Percentiles rank a stretch among this genome's conserved stretches.
phyloP scores from a whole-genome alignment of 2,329 filamentous ascomycete species.

The Botryotinia narcissicola region DNA sequence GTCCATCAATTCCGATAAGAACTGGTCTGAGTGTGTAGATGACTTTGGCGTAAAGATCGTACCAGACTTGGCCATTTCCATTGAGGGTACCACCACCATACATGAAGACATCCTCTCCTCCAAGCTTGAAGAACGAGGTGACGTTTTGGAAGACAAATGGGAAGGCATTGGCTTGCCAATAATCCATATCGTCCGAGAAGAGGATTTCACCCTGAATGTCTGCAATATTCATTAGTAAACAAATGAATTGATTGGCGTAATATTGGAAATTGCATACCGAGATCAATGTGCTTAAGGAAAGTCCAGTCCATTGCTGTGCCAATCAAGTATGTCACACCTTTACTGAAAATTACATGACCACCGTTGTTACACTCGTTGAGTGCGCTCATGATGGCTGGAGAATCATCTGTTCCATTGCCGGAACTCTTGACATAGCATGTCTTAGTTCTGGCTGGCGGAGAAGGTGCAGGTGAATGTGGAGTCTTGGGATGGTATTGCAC shows the following conservation, averaged over 20 bases:
- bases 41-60: constrained; percentile 52
- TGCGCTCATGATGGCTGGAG: constrained; percentile 51
- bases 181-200: constrained; percentile 65
- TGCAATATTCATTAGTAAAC: constrained; percentile 30
- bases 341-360: constrained; percentile 55
- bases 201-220: constrained; percentile 58
- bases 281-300: constrained; percentile 61
- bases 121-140: constrained; percentile 65
- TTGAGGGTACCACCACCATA: constrained; percentile 64
- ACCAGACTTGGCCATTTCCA: constrained; percentile 64
- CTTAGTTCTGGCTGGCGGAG: constrained; percentile 27
- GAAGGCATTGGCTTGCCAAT: constrained; percentile 66
- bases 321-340: constrained; percentile 57
- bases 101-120: constrained; percentile 64
- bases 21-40: constrained; percentile 58
- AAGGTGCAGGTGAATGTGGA: constrained; percentile 25
- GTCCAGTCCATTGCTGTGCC: constrained; percentile 64
- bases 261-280: constrained; percentile 44
- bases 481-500: constrained; percentile 30
- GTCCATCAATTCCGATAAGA: constrained; percentile 55
- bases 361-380: constrained; percentile 60
- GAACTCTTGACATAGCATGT: constrained; percentile 35
- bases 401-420: constrained; percentile 37
- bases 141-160: constrained; percentile 64
- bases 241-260: neutral